Evolutionary conservation across 2,329 filamentous ascomycete genomes (phyloP), one percentile per base, ranked within the genome.

Genomic region (Pseudocercospora cruenta): DNA sequence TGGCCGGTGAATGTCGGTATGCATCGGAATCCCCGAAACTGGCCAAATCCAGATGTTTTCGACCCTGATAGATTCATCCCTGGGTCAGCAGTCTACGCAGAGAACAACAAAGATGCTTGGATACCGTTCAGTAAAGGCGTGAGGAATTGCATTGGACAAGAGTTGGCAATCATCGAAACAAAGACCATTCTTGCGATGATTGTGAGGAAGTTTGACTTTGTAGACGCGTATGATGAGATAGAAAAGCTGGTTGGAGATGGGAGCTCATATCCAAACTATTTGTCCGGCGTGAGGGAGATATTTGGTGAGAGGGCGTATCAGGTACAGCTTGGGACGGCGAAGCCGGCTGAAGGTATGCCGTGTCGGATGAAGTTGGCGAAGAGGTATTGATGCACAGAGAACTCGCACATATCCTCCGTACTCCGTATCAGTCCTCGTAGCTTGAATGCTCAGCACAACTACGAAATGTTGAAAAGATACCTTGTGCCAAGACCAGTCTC

Each of bases 101-200:
- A 74, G 55, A 80, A 82, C 58, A 80, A 70, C 33, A 66, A 62
- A 28, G 65, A 82, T 62, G 84, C 85, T 0, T 88, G 81, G 80
- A 80, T 85, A 8, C 80, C 84, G 0, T 89, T 89, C 72, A 84
- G 85, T 69, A 79, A 82, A 63, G 86, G 87, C 0, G 79, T 82
- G 1, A 75, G 86, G 12, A 84, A 83, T 60, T 89, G 86, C 45
- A 81, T 88, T n/a, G 86, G 85, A 1, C 84, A 87, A 73, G 83
- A 85, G 68, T 77, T 88, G 53, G 86, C 82, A 0, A 81, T 83
- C 75, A 76, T 85, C 16, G 86, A 88, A 74, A 71, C 84, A 22
- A 82, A 82, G 67, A 77, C 84, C 65, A 78, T 84, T 6, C 74
- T 88, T 28, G 82, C 82, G 2, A 81, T 85, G 73, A 82, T 82